Evolutionary conservation across 495 filamentous ascomycete genomes (phyloP), one percentile per base, ranked within the genome.

Genomic region (Xylaria telfairii): DNA sequence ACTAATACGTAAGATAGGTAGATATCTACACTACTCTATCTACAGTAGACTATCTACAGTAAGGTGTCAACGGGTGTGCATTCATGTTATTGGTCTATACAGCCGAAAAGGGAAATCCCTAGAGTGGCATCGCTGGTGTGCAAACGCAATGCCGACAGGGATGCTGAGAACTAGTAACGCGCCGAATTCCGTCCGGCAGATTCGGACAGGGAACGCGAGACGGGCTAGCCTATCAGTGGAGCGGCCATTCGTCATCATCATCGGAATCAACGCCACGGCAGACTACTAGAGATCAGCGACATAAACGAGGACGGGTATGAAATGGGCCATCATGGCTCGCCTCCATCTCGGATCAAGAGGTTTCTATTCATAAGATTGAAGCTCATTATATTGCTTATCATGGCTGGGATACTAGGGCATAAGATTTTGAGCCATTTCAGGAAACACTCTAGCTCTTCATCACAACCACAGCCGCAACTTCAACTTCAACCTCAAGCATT

Each of bases 41-140:
- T 37, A 37, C 34, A 37, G 4, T 53, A 26, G 21, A 15, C 1
- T 1, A 15, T 13, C 24, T 53, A 53, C n/a, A 28, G 12, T 53
- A 53, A 57, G 54, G 54, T 37, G 37, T 30, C 17, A 57, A 37
- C 30, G 37, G 34, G 6, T n/a, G 44, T 37, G 49, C 49, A 28
- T 53, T 53, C 26, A 26, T 53, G 49, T 19, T 59, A 56, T 39
- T 69, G 63, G 21, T 59, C 67, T 30, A 72, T 30, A 24, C 30
- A 28, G 67, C 67, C 67, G 63, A 73, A 67, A 67, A 21, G 15
- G 65, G 65, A 67, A 67, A 67, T 57, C 51, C 51, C 26, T 57
- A 28, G 34, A 44, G n/a, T 67, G 63, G 28, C 30, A 39, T 54
- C 32, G 28, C 15, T 21, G 39, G 64, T 41, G 13, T 21, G 21